These are phyloP conservation scores for Echium plantagineum DNA, from an alignment of 257 asterid genomes.

Conservation along the genomic window DNA sequence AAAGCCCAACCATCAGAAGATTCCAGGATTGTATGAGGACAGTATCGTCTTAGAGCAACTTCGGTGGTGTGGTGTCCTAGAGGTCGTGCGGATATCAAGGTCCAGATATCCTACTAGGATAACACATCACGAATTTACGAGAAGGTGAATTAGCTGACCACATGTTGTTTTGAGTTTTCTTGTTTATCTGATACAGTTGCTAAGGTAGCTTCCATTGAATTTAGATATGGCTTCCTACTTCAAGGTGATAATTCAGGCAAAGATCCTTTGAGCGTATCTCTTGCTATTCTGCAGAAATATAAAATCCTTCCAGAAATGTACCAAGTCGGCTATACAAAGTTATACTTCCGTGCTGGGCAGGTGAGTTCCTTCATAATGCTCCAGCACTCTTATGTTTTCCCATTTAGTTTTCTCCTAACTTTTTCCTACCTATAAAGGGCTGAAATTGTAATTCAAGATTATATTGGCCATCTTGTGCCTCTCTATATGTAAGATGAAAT, in stretches of 20 bases:
- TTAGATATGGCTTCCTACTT: conserved; percentile 44
- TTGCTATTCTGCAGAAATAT: conserved; percentile 35
- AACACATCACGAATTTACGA: conserved; percentile 55
- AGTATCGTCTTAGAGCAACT: conserved; percentile 48
- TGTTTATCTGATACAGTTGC: conserved; percentile 3
- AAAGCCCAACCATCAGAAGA: conserved; percentile 41
- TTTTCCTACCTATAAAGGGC: background rate
- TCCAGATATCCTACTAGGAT: conserved; percentile 49
- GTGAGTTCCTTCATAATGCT: conserved; percentile 13
- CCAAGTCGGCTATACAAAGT: conserved; percentile 34
- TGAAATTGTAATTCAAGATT: background rate
- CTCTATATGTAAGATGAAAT: no score
- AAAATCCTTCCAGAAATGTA: conserved; percentile 36
- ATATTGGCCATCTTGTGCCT: background rate
- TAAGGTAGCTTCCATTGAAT: conserved; percentile 14
- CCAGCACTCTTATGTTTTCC: background rate
- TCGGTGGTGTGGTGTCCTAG: conserved; percentile 40
- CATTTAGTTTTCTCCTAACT: background rate
- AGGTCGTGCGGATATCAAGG: conserved; percentile 42
- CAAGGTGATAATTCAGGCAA: conserved; percentile 19
- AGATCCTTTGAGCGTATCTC: conserved; percentile 42
- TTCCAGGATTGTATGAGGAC: conserved; percentile 38
- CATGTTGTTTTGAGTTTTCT: conserved; percentile 7
- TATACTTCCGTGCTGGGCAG: conserved; percentile 41
- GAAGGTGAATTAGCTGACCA: conserved; percentile 29